phyloP scores from a whole-genome alignment of 495 filamentous ascomycete genomes.

The Trypethelium eluteriae region DNA sequence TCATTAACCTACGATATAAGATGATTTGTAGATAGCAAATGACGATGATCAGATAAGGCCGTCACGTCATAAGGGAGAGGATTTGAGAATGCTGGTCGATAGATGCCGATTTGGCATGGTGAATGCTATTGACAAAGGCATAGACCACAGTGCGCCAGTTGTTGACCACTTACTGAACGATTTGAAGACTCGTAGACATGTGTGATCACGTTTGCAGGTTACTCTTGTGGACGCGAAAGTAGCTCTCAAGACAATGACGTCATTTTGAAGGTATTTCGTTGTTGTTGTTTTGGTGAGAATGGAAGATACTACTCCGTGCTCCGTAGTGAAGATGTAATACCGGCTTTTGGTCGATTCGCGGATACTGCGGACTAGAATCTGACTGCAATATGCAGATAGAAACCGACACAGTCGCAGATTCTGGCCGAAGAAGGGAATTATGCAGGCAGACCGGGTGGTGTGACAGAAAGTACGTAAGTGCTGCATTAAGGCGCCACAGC shows the following conservation, averaged over 20 bases:
- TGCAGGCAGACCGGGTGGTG: neutral
- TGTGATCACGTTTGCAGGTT: neutral
- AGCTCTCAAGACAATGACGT: neutral
- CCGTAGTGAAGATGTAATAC: neutral
- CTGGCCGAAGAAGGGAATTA: neutral
- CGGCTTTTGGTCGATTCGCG: neutral
- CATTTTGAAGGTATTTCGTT: neutral
- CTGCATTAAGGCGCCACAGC: neutral
- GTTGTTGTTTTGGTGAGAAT: neutral
- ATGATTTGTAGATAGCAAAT: neutral
- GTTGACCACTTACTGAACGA: neutral
- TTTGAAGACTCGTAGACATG: neutral
- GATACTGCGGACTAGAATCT: neutral
- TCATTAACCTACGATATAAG: neutral
- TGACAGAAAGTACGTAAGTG: neutral
- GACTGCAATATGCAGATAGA: neutral
- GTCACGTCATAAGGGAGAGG: neutral
- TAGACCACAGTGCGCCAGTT: too few relatives aligned
- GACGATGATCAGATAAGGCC: neutral
- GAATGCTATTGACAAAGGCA: neutral
- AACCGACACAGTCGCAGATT: neutral
- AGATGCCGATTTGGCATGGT: neutral
- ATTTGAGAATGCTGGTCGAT: neutral
- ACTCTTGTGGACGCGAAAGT: neutral
- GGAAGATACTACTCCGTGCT: too few relatives aligned